Evolutionary conservation across 2,329 filamentous ascomycete genomes (phyloP).

Genomic region (Fusarium udum): DNA sequence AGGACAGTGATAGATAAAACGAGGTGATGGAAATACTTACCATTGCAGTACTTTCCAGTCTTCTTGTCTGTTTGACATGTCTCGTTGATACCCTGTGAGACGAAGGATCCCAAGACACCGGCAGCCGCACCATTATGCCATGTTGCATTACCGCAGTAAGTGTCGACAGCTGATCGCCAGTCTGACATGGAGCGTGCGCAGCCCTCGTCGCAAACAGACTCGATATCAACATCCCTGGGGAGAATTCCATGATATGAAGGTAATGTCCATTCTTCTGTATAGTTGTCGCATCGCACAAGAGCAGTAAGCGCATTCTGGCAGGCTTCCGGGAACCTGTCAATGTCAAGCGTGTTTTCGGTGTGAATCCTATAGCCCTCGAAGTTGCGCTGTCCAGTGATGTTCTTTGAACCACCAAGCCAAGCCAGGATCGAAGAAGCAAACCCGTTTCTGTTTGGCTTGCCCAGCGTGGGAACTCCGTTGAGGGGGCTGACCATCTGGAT

Average conservation of each 20-base stretch:
- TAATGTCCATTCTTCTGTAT: not conserved
- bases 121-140: conserved; percentile 3
- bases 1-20: not conserved
- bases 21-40: not conserved
- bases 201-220: not conserved
- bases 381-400: conserved; percentile 8
- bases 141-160: not conserved
- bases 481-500: conserved; percentile 31
- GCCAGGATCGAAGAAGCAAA: conserved; percentile 31
- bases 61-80: conserved; percentile 9
- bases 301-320: conserved; percentile 14
- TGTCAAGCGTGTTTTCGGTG: not conserved
- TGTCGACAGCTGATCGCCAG: not conserved
- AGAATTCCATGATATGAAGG: not conserved
- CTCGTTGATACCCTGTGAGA: conserved; percentile 17
- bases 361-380: conserved; percentile 29
- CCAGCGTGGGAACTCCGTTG: conserved; percentile 1
- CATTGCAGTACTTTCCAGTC: conserved; percentile 24
- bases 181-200: not conserved
- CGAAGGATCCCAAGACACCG: not conserved
- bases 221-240: not conserved
- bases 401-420: conserved; percentile 26
- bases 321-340: not conserved
- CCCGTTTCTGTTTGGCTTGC: conserved; percentile 26
- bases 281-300: conserved; percentile 3